A percentile compares a stretch with the other conserved stretches of the same genome.
These are phyloP conservation scores for Eimeria necatrix DNA, from an alignment of 169 alveolate genomes.

Conservation along the genomic window DNA sequence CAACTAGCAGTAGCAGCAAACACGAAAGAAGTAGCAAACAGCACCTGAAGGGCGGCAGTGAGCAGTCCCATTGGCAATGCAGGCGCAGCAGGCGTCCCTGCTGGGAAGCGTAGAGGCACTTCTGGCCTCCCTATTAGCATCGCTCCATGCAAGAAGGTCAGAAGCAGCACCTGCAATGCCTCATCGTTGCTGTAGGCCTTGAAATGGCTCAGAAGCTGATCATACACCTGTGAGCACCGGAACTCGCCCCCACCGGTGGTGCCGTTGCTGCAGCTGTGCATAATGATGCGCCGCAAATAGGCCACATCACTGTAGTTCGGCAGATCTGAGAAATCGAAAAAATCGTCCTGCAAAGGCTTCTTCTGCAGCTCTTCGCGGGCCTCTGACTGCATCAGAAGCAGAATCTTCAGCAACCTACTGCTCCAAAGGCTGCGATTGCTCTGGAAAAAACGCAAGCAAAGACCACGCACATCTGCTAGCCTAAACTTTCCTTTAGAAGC, in stretches of 20 bases:
- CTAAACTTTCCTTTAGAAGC: not conserved
- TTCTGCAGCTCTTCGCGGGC: constrained; percentile 61
- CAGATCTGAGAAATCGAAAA: constrained; percentile 54
- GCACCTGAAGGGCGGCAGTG: constrained; percentile 57
- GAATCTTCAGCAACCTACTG: constrained; percentile 52
- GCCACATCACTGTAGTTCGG: constrained; percentile 55
- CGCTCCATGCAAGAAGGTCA: constrained; percentile 56
- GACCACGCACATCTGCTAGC: not conserved
- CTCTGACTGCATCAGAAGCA: constrained; percentile 51
- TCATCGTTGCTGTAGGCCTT: constrained; percentile 43
- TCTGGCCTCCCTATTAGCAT: constrained; percentile 53
- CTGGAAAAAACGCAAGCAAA: not conserved
- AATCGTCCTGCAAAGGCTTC: constrained; percentile 34
- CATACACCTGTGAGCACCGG: constrained; percentile 51
- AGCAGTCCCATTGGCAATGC: constrained; percentile 59
- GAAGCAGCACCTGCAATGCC: constrained; percentile 50
- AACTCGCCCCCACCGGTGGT: constrained; percentile 17
- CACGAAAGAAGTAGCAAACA: not conserved
- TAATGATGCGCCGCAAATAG: constrained; percentile 38
- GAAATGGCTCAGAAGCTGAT: constrained; percentile 48
- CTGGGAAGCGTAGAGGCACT: constrained; percentile 5
- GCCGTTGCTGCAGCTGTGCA: constrained; percentile 49
- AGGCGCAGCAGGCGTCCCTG: constrained; percentile 39
- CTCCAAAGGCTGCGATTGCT: constrained; percentile 71
- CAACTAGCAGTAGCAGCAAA: constrained; percentile 1